phyloP scores from a whole-genome alignment of 2,329 filamentous ascomycete species.

The Alternaria tenuissima region DNA sequence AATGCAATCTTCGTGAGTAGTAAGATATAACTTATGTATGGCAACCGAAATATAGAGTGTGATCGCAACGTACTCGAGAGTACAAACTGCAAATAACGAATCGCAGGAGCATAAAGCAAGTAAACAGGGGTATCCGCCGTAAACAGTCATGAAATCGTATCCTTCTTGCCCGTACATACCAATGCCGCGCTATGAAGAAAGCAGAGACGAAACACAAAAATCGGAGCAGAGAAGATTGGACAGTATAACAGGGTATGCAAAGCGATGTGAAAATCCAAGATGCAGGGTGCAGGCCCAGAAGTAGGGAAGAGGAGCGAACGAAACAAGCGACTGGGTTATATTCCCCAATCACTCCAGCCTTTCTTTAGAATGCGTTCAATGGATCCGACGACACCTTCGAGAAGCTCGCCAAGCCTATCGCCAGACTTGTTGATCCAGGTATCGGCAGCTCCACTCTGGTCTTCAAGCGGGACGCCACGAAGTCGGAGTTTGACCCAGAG shows the following conservation, averaged over 20 bases:
- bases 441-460: conserved; percentile 20
- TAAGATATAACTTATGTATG: not conserved
- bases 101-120: not conserved
- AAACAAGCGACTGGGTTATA: conserved; percentile 22
- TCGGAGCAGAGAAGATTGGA: not conserved
- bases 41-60: not conserved
- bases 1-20: not conserved
- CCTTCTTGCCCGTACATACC: not conserved
- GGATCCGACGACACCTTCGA: conserved; percentile 37
- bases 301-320: conserved; percentile 1
- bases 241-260: not conserved
- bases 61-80: not conserved
- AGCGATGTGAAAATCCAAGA: not conserved
- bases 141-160: not conserved
- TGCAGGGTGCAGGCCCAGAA: not conserved
- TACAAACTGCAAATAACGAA: not conserved
- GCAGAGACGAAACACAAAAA: not conserved
- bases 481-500: conserved; percentile 46
- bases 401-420: conserved; percentile 40
- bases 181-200: not conserved
- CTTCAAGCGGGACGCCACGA: conserved; percentile 28
- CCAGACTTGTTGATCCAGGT: conserved; percentile 21
- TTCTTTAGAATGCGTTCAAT: conserved; percentile 41
- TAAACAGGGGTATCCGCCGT: conserved; percentile 8
- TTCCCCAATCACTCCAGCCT: conserved; percentile 42